Evolutionary conservation across 768 basidiomycete species (phyloP).

Genomic region (Mycena haematopus): DNA sequence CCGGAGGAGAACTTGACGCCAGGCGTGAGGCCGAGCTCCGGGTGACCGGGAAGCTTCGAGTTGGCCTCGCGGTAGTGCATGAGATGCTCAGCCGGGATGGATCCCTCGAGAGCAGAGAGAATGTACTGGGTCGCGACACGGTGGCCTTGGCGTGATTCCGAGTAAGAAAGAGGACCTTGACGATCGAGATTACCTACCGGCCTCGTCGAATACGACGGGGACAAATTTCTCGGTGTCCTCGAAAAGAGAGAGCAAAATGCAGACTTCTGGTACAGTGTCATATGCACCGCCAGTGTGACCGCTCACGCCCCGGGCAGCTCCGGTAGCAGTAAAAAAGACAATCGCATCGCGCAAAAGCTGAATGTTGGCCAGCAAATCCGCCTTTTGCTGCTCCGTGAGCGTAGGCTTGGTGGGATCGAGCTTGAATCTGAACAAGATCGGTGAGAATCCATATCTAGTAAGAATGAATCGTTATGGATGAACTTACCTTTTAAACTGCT

Average conservation of each 20-base stretch:
- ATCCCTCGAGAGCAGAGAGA: constrained; percentile 77
- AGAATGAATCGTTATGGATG: constrained; percentile 4
- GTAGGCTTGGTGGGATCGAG: constrained; percentile 74
- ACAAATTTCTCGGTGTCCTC: constrained; percentile 66
- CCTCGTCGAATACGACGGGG: constrained; percentile 81
- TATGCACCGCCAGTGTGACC: constrained; percentile 84
- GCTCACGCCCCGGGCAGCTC: constrained; percentile 84
- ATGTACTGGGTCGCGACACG: constrained; percentile 92
- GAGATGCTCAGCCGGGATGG: constrained; percentile 75
- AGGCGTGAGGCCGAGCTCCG: constrained; percentile 89
- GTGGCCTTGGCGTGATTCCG: constrained; percentile 58
- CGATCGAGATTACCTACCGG: constrained; percentile 55
- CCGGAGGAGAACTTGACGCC: constrained; percentile 93
- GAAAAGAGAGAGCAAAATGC: constrained; percentile 78
- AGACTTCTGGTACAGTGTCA: constrained; percentile 86
- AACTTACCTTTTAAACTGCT: constrained; percentile 73
- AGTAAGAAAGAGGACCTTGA: neutral
- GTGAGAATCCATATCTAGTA: constrained; percentile 14
- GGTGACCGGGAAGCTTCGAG: constrained; percentile 88
- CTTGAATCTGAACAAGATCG: constrained; percentile 53
- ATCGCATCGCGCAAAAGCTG: constrained; percentile 85
- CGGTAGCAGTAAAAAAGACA: constrained; percentile 85
- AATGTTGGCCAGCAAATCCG: constrained; percentile 69
- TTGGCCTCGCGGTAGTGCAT: constrained; percentile 87
- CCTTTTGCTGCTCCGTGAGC: constrained; percentile 68